Evolutionary conservation across 495 filamentous ascomycete genomes (phyloP), one percentile per base, ranked within the genome.

Genomic region (Neurospora sp.): DNA sequence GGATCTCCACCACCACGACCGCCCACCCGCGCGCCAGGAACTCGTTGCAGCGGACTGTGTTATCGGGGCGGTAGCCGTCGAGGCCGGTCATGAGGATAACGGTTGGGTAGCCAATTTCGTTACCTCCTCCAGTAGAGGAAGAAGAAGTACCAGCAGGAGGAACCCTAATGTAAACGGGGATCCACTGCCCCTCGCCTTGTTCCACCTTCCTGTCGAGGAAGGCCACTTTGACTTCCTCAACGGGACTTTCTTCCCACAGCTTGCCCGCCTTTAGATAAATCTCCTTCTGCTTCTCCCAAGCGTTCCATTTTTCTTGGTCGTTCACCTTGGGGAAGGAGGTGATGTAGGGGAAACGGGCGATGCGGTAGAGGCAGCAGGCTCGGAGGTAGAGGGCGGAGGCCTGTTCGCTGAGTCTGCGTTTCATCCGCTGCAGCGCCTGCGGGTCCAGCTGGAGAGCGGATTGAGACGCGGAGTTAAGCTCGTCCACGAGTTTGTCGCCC

Each of bases 11-110:
- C 38, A 92, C 83, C 5, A 93, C 84, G 2, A 79, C 83, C 35
- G 80, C 90, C 89, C 86, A 91, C 27, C 87, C 89, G 74, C 87
- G 88, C 71, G 83, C 80, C 12, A 89, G 77, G 75, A 90, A 92
- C 80, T 92, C 90, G 42, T 92, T 86, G 72, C 86, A 89, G 42
- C 92, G 89, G 46, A 87, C 85, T n/a, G 90, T 91, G 79, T 94
- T 92, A 77, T 95, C 93, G 0, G 92, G 91, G 16, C 92, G 82
- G 77, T 95, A 93, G 11, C 93, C 93, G 76, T 95, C 93, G 16
- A 95, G 84, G 0, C 93, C 92, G 0, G 90, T 93, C 83, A 94
- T 86, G 40, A 94, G 85, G 23, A 95, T 81, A 5, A 95, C 87
- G 5, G 87, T 83, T 0, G 93, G 91, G 2, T 83, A 83, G 5